phyloP scores from a whole-genome alignment of 768 basidiomycete genomes.

The Crassisporium funariophilum region DNA sequence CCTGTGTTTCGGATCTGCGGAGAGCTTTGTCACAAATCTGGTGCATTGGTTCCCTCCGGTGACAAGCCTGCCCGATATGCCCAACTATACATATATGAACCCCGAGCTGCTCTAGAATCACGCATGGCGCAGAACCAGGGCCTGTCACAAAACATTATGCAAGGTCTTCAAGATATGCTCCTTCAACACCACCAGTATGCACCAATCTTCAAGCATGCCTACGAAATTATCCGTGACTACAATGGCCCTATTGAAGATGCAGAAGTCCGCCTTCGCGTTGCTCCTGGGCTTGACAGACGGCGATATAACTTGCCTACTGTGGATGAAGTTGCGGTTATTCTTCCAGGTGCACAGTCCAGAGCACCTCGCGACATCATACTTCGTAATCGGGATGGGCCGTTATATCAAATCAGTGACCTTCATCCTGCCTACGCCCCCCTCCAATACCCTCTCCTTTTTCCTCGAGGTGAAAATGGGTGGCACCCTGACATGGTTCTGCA shows the following conservation, averaged over 20 bases:
- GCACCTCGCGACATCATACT: constrained; percentile 23
- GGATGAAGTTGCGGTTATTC: constrained; percentile 18
- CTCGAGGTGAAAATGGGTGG: constrained; percentile 21
- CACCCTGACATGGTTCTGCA: too few species aligned
- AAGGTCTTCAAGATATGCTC: constrained; percentile 26
- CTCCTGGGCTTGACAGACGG: constrained; percentile 28
- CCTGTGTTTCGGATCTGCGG: constrained; percentile 35
- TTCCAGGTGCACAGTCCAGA: constrained; percentile 7
- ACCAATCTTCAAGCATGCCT: constrained; percentile 31
- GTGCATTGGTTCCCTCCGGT: constrained; percentile 27
- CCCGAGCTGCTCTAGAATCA: constrained; percentile 27
- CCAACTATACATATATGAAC: constrained; percentile 40
- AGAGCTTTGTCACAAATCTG: constrained; percentile 35
- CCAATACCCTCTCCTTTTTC: constrained; percentile 27
- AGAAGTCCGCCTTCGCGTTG: constrained; percentile 16
- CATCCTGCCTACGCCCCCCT: constrained; percentile 24
- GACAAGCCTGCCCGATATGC: constrained; percentile 27
- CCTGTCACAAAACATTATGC: constrained; percentile 18
- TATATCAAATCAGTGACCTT: constrained; percentile 22
- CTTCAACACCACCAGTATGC: constrained; percentile 24
- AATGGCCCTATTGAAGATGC: constrained; percentile 13
- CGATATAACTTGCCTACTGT: constrained; percentile 45
- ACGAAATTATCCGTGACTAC: constrained; percentile 30
- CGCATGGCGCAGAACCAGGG: constrained; percentile 19
- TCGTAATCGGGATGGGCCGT: constrained; percentile 5